Percentiles rank a stretch among this genome's conserved stretches.
These are phyloP conservation scores for Mortierella alpina DNA, from an alignment of 192 early-diverging fungal genomes.

Conservation along the genomic window DNA sequence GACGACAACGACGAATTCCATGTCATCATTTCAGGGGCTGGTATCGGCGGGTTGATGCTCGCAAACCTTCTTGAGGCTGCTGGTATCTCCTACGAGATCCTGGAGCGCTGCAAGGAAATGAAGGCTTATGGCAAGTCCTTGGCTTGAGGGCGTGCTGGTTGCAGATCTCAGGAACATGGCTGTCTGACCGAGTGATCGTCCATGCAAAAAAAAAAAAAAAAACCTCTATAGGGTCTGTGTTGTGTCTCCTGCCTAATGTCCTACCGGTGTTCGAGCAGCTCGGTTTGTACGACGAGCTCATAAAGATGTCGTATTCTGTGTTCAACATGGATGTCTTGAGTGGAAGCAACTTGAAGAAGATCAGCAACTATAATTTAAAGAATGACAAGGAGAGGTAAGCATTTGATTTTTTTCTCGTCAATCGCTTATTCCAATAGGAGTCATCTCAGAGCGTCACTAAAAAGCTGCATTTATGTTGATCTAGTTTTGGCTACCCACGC, in stretches of 20 bases:
- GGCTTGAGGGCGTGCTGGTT: no score
- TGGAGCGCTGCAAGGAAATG: conserved; percentile 6
- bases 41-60: neutral
- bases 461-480: neutral
- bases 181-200: no score
- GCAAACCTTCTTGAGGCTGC: conserved; percentile 1
- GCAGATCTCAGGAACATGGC: no score
- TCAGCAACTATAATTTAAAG: neutral
- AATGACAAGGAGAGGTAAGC: neutral
- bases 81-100: conserved; percentile 1
- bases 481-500: neutral
- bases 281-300: neutral
- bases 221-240: no score
- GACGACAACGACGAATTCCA: neutral
- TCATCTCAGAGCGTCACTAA: no score
- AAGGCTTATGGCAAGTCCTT: neutral
- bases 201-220: no score
- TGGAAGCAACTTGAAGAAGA: conserved; percentile 1
- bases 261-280: conserved; percentile 4
- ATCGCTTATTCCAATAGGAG: neutral
- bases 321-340: neutral
- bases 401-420: neutral
- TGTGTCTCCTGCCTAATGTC: neutral
- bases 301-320: neutral
- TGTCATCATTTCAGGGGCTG: conserved; percentile 1